These are phyloP conservation scores for Polychaeton citri DNA, from an alignment of 2,329 filamentous ascomycete species.

Conservation along the genomic window DNA sequence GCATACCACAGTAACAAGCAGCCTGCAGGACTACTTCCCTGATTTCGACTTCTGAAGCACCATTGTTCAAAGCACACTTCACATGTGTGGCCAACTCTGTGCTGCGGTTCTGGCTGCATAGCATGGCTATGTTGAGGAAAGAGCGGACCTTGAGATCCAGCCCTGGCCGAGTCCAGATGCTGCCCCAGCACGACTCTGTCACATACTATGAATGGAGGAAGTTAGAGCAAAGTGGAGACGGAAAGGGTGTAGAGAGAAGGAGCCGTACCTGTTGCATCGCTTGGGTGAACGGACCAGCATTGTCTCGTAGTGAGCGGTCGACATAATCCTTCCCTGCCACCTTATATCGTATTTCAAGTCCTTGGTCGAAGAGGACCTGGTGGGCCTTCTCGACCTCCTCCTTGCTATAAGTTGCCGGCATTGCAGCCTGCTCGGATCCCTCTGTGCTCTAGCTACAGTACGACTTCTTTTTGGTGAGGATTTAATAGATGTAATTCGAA, in stretches of 20 bases:
- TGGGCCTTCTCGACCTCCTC: constrained; percentile 27
- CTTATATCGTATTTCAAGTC: constrained; percentile 44
- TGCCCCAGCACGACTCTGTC: constrained; percentile 52
- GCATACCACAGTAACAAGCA: constrained; percentile 40
- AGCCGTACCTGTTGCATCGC: constrained; percentile 44
- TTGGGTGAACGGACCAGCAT: constrained; percentile 44
- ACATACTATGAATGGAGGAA: constrained; percentile 23
- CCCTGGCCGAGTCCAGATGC: constrained; percentile 50
- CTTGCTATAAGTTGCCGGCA: constrained; percentile 11
- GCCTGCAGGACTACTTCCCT: constrained; percentile 43
- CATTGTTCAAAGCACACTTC: constrained; percentile 51
- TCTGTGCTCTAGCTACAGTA: too few relatives aligned
- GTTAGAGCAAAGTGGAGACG: not conserved
- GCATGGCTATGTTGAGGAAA: constrained; percentile 52
- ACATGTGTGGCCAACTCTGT: constrained; percentile 49
- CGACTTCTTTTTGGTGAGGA: too few relatives aligned
- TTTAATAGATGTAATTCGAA: too few relatives aligned
- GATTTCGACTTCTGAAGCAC: constrained; percentile 48
- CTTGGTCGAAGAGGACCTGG: constrained; percentile 46
- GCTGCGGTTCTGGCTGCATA: constrained; percentile 46
- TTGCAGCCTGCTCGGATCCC: too few relatives aligned
- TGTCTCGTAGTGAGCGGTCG: constrained; percentile 41
- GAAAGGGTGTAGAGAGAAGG: too few relatives aligned
- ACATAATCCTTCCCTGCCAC: constrained; percentile 52
- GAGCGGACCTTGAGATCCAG: constrained; percentile 48